Evolutionary conservation across 192 early-diverging fungal genomes (phyloP).

Genomic region (Rhizophagus prolifer): DNA sequence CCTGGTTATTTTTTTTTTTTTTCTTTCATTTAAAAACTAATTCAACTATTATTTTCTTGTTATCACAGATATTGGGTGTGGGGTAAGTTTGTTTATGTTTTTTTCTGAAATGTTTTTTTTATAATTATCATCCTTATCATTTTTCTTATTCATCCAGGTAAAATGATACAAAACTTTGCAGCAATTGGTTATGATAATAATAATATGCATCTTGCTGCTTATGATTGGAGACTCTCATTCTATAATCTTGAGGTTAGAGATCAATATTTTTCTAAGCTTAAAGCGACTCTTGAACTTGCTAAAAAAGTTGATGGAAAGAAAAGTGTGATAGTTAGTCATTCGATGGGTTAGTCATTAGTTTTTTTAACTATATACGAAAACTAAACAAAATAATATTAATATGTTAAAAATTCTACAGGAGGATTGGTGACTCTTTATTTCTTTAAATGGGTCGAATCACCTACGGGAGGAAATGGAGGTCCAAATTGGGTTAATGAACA

Average conservation of each 20-base stretch:
- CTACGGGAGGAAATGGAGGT: constrained; percentile 66
- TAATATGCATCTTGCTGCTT: constrained; percentile 83
- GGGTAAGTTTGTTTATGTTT: constrained; percentile 45
- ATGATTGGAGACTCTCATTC: constrained; percentile 88
- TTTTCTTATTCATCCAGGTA: not conserved
- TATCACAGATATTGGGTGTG: constrained; percentile 78
- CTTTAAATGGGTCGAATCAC: constrained; percentile 80
- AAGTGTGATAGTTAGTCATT: constrained; percentile 58
- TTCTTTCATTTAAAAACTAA: not conserved
- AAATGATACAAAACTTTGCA: constrained; percentile 78
- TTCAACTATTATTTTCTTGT: not conserved
- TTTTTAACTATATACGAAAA: not conserved
- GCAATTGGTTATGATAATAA: constrained; percentile 84
- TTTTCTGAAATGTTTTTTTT: not conserved
- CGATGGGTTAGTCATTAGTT: constrained; percentile 52
- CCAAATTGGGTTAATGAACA: constrained; percentile 74
- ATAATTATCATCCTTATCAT: not conserved
- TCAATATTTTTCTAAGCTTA: constrained; percentile 77
- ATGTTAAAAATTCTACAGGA: constrained; percentile 39
- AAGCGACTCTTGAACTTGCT: constrained; percentile 65
- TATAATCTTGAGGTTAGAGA: constrained; percentile 79
- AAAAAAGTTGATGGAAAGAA: constrained; percentile 51
- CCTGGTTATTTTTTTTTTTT: not conserved
- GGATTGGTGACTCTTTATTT: constrained; percentile 76
- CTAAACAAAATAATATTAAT: not conserved